Evolutionary conservation across 495 filamentous ascomycete species (phyloP).

Genomic region (Lepraria neglecta): DNA sequence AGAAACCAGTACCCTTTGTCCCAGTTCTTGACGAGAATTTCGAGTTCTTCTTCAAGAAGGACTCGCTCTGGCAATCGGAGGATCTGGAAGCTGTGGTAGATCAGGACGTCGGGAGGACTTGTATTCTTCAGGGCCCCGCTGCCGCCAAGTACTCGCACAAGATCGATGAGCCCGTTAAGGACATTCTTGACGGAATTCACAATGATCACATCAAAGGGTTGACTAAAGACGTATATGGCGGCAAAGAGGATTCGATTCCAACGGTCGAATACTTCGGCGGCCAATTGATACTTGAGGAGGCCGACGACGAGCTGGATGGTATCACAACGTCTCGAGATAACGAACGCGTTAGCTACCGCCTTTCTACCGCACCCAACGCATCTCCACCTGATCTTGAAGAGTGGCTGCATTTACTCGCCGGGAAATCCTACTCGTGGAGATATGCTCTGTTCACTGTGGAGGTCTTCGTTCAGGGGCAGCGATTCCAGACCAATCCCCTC

Average conservation of each 20-base stretch:
- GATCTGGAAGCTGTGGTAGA: conserved; percentile 91
- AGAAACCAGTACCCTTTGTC: conserved; percentile 96
- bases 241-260: conserved; percentile 67
- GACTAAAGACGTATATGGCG: conserved; percentile 71
- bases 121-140: conserved; percentile 93
- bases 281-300: conserved; percentile 50
- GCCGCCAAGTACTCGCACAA: conserved; percentile 82
- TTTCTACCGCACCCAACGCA: conserved; percentile 63
- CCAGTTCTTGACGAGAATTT: conserved; percentile 90
- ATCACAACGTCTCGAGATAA: conserved; percentile 68
- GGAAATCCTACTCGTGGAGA: conserved; percentile 76
- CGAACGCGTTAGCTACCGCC: conserved; percentile 69
- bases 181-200: conserved; percentile 88
- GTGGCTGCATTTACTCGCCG: conserved; percentile 89
- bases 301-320: conserved; percentile 68
- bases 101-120: conserved; percentile 90
- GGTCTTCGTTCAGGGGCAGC: conserved; percentile 88
- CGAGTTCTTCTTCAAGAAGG: conserved; percentile 99
- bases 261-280: conserved; percentile 93
- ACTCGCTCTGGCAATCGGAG: conserved; percentile 99
- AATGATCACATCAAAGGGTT: conserved; percentile 73
- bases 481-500: conserved; percentile 95
- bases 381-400: conserved; percentile 68
- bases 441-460: conserved; percentile 97
- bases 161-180: conserved; percentile 86